phyloP scores from a whole-genome alignment of 2,329 filamentous ascomycete genomes.

The Curvularia eragrostidis region DNA sequence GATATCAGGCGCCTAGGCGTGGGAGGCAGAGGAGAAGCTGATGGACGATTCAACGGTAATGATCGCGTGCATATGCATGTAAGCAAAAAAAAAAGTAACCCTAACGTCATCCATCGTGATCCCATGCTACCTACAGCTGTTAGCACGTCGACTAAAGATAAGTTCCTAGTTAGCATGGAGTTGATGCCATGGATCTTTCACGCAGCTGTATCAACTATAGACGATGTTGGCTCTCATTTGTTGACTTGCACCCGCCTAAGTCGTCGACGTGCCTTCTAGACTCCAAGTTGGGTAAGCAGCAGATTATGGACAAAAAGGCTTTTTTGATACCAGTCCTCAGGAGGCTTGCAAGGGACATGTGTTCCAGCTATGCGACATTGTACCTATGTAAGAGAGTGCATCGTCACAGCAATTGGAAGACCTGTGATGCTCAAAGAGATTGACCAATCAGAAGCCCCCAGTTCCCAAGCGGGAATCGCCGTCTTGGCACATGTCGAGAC shows the following conservation, averaged over 20 bases:
- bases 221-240: not conserved
- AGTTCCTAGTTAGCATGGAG: not conserved
- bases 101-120: not conserved
- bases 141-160: not conserved
- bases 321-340: too few relatives aligned
- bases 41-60: not conserved
- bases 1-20: conserved; percentile 21
- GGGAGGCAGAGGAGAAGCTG: conserved; percentile 3
- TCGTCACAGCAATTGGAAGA: not conserved
- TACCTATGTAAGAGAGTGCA: not conserved
- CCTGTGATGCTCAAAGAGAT: not conserved
- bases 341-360: not conserved
- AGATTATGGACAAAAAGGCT: too few relatives aligned
- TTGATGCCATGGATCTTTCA: not conserved
- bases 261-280: too few relatives aligned
- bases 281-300: too few relatives aligned
- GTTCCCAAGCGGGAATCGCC: conserved; percentile 29
- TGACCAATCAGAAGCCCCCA: conserved; percentile 24
- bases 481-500: conserved; percentile 35
- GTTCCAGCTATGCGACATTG: not conserved
- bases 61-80: not conserved
- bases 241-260: not conserved
- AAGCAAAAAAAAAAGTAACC: not conserved
- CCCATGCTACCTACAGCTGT: not conserved
- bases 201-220: not conserved